Base-by-base conservation (phyloP, 805 yeast genomes). In the Candida xiaguanensis region DNA sequence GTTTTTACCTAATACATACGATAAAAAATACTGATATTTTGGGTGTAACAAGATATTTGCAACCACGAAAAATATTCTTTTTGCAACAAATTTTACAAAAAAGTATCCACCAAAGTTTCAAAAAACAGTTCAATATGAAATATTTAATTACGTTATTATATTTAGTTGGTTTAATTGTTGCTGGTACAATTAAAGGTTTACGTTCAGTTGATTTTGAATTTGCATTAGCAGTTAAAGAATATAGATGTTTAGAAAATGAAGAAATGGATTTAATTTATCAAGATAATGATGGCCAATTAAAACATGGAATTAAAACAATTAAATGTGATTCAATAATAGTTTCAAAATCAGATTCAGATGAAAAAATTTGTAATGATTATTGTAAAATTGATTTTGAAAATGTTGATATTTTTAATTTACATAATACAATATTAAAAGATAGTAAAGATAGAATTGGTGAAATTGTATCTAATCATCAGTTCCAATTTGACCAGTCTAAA, bases 371-470 rank as follows among this genome's bases (percentile, higher is more conserved):
- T 14, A 12, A 29, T 36, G 18, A 24, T 16, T 13, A 17, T 12
- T 26, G 79, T 34, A 6, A n/a, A 5, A 6, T n/a, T n/a, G n/a
- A 26, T 18, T 4, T 3, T 11, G 33, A 18, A 7, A n/a, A n/a
- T n/a, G 11, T 5, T 11, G 33, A 18, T 30, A 15, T 30, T n/a
- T 67, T 82, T 72, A 65, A 72, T 25, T 71, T 84, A 54, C 61
- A 67, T 27, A 65, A 54, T 17, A 62, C 79, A 47, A 53, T 77
- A 34, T 68, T 84, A 53, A 72, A 66, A 17, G 40, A 37, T 25
- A 25, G 25, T 12, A 25, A 31, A 8, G 22, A 29, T 9, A 31
- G 31, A 31, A 31, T 19, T 22, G 40, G 40, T 18, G 34, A 31
- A 11, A 37, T 37, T 26, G 40, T 37, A 14, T 23, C 40, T n/a